These are phyloP conservation scores for Craterostigma plantagineum DNA, from an alignment of 257 asterid genomes.

Conservation along the genomic window DNA sequence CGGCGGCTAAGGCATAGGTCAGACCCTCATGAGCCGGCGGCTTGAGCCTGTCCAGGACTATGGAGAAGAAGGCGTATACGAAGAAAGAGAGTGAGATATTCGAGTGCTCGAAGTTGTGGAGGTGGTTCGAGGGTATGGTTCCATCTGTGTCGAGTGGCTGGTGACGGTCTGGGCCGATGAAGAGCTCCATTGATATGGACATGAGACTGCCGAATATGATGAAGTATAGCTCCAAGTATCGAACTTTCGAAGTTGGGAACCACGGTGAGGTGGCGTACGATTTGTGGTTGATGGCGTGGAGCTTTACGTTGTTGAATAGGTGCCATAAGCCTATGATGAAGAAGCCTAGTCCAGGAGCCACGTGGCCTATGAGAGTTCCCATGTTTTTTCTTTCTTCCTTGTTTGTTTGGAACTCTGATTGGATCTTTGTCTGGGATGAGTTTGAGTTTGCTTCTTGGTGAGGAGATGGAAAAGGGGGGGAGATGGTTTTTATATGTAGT, in stretches of 20 bases:
- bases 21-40: conserved; percentile 35
- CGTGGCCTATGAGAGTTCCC: conserved; percentile 77
- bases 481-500: too few relatives aligned
- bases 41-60: conserved; percentile 33
- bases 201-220: conserved; percentile 30
- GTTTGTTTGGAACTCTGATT: too few relatives aligned
- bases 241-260: conserved; percentile 54
- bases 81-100: conserved; percentile 58
- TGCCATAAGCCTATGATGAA: conserved; percentile 69
- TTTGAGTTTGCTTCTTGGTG: too few relatives aligned
- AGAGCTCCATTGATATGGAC: conserved; percentile 80
- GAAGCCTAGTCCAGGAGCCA: conserved; percentile 78
- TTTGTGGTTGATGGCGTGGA: conserved; percentile 41
- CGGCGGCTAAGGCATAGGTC: conserved; percentile 33
- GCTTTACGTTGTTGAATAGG: conserved; percentile 47
- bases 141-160: conserved; percentile 71
- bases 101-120: conserved; percentile 77
- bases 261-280: conserved; percentile 55
- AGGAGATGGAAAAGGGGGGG: too few relatives aligned
- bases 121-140: conserved; percentile 68
- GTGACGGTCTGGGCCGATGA: conserved; percentile 59
- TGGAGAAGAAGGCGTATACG: conserved; percentile 39
- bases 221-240: conserved; percentile 55
- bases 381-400: conserved; percentile 8
- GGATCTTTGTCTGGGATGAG: too few relatives aligned